Evolutionary conservation across 768 basidiomycete genomes (phyloP).

Genomic region (Butyriboletus loyo): DNA sequence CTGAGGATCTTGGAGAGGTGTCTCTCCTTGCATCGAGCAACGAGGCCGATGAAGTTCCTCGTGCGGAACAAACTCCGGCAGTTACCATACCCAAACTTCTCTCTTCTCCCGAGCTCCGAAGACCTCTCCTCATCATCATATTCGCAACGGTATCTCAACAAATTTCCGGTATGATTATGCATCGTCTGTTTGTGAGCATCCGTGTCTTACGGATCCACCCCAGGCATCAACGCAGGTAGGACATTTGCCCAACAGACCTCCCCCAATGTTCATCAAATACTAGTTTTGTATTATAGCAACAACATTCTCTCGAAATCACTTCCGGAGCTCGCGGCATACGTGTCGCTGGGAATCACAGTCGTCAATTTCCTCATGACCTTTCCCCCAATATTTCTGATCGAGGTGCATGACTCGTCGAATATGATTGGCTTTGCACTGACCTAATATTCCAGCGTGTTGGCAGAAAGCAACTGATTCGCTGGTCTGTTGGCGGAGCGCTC

Average conservation of each 20-base stretch:
- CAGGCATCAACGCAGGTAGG: conserved; percentile 75
- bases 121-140: conserved; percentile 62
- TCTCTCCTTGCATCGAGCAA: conserved; percentile 22
- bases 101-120: conserved; percentile 50
- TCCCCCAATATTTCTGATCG: conserved; percentile 83
- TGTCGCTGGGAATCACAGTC: conserved; percentile 80
- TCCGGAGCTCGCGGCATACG: conserved; percentile 74
- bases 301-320: conserved; percentile 79
- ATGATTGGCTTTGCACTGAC: not conserved
- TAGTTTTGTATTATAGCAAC: conserved; percentile 90
- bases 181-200: not conserved
- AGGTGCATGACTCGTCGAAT: conserved; percentile 42
- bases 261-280: not conserved
- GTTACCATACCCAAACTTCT: conserved; percentile 55
- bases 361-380: conserved; percentile 77
- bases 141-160: conserved; percentile 78
- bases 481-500: conserved; percentile 66
- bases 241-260: not conserved
- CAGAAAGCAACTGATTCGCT: conserved; percentile 60
- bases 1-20: conserved; percentile 27
- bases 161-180: conserved; percentile 53
- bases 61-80: conserved; percentile 25
- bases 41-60: conserved; percentile 15
- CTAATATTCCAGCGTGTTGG: conserved; percentile 57
- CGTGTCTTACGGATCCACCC: conserved; percentile 4